A percentile compares a stretch with the other conserved stretches of the same genome.
These are phyloP conservation scores for Apiospora aurea DNA, from an alignment of 2,329 filamentous ascomycete species.

Conservation along the genomic window DNA sequence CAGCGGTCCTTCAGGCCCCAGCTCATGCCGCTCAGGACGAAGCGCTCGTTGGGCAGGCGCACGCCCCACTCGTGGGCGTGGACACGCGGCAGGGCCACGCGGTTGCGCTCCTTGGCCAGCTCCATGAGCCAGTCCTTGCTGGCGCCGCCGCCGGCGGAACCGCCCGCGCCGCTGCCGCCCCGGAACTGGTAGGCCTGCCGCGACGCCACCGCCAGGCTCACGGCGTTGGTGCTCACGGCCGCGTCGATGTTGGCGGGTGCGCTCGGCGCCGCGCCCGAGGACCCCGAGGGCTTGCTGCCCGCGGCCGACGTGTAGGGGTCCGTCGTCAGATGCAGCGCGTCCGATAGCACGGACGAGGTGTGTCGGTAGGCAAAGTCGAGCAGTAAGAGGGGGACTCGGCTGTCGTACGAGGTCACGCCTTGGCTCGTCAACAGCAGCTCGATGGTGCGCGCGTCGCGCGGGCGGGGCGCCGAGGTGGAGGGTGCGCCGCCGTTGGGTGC, in stretches of 20 bases:
- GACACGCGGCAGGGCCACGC: slow-evolving; percentile 68
- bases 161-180: slow-evolving; percentile 54
- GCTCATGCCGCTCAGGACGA: slow-evolving; percentile 69
- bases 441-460: slow-evolving; percentile 80
- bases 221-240: slow-evolving; percentile 68
- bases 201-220: slow-evolving; percentile 75
- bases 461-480: slow-evolving; percentile 59
- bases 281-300: slow-evolving; percentile 57
- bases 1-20: slow-evolving; percentile 70
- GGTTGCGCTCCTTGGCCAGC: slow-evolving; percentile 75
- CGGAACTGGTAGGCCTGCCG: slow-evolving; percentile 75
- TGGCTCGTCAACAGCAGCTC: slow-evolving; percentile 82
- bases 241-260: slow-evolving; percentile 58
- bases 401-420: slow-evolving; percentile 80
- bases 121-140: slow-evolving; percentile 81
- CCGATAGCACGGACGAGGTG: slow-evolving; percentile 73
- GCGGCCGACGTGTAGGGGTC: slow-evolving; percentile 72
- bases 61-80: slow-evolving; percentile 72
- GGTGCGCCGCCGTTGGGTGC: slow-evolving; percentile 41
- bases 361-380: slow-evolving; percentile 89
- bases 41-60: slow-evolving; percentile 70
- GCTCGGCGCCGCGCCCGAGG: slow-evolving; percentile 56
- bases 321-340: slow-evolving; percentile 72
- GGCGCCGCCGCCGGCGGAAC: slow-evolving; percentile 54
- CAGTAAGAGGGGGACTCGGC: slow-evolving; percentile 81